phyloP scores from a whole-genome alignment of 2,329 filamentous ascomycete genomes.

The Bipolaris victoriae region DNA sequence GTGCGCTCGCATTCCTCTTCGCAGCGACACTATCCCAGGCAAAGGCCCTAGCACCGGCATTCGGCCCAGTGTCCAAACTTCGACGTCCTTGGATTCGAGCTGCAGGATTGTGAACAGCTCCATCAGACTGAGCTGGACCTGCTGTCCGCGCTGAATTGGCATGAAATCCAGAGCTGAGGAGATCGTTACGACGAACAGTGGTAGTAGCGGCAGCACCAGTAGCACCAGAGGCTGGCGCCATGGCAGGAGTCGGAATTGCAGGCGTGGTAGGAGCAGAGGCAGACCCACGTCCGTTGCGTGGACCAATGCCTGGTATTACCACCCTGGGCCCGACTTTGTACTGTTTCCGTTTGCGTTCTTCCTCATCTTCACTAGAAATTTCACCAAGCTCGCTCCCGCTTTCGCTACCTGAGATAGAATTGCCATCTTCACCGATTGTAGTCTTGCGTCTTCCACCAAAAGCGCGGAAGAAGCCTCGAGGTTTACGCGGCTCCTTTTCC shows the following conservation, averaged over 20 bases:
- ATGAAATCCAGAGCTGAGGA: constrained; percentile 34
- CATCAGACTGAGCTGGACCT: constrained; percentile 16
- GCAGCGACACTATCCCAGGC: constrained; percentile 33
- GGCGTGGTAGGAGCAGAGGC: constrained; percentile 19
- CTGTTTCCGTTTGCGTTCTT: constrained; percentile 38
- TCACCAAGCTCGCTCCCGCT: constrained; percentile 36
- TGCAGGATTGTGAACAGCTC: constrained; percentile 15
- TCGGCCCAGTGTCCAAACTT: constrained; percentile 23
- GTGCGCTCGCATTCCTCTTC: constrained; percentile 40
- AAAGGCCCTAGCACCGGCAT: constrained; percentile 19
- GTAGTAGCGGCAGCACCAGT: background rate
- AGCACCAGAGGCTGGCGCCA: background rate
- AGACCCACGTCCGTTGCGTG: constrained; percentile 31
- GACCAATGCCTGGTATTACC: constrained; percentile 38
- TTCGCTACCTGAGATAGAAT: constrained; percentile 35
- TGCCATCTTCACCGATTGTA: constrained; percentile 44
- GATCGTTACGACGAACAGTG: constrained; percentile 20
- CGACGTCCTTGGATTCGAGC: constrained; percentile 24
- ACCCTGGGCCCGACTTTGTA: constrained; percentile 45
- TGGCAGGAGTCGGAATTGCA: background rate
- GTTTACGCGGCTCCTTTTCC: constrained; percentile 36
- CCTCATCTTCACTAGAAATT: constrained; percentile 40
- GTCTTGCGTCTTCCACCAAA: constrained; percentile 32
- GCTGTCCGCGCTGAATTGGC: constrained; percentile 27
- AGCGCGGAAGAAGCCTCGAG: constrained; percentile 35